Base-by-base conservation (phyloP, 305 asterid species). In the Fraxinus greggii region DNA sequence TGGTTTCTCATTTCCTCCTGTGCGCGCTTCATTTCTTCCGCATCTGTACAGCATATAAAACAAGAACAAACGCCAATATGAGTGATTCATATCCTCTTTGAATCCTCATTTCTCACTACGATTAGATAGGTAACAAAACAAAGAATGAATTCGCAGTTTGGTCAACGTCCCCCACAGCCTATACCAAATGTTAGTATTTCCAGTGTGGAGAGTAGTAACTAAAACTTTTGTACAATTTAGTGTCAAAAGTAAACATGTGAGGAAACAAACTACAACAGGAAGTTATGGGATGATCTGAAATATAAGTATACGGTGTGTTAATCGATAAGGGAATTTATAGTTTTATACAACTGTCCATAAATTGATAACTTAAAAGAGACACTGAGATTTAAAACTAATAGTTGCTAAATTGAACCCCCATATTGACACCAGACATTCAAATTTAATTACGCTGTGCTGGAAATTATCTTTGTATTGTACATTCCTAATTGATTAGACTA, bases 1-100 rank as follows among this genome's bases (percentile, higher is more conserved):
- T 93, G 97, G 89, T 31, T 86, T 89, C 97, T 93, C 98, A 95
- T 95, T 88, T 95, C 98, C 88, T 93, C 98, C 85, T 93, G 98
- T 74, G 98, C 98, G 69, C 94, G 92, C 86, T 87, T 92, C 87
- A 95, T 82, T 90, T 95, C 99, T 85, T 95, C 98, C 0, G 99
- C 89, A 88, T 95, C 99, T 94, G 94, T 33, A 35, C 75, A 84
- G 86, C 26, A 54, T 72, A 73, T 63, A 42, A 21, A 86, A 36
- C 72, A 74, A 28, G 38, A 72, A 84, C 31, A 23, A 23, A 28
- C 21, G 4, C 9, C 6, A 5, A 24, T 51, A 73, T 54, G 63
- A 17, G 63, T 54, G 23, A 54, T 5, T 54, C 23, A n/a, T 54
- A 54, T 54, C 63, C 63, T n/a, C 23, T n/a, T 59, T 59, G 10